A percentile compares a stretch with the other conserved stretches of the same genome.
Conservation (phyloP, 2,329 filamentous ascomycete genomes). For the Diaporthe velutina region DNA sequence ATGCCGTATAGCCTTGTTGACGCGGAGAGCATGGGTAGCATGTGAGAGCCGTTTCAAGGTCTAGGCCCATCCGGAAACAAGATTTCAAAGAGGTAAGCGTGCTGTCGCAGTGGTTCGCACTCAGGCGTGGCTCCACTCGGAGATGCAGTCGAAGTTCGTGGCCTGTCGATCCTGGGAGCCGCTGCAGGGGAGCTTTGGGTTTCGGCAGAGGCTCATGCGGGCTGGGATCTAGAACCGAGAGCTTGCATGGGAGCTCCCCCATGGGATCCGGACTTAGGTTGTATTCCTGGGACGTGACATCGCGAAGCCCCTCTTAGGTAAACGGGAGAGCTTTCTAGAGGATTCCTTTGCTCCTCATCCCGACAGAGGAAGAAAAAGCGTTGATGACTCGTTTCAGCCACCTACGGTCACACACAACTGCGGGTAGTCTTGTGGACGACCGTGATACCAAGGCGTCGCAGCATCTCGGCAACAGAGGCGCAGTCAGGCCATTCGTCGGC, state of each 20-base stretch:
- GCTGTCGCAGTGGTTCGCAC: background rate
- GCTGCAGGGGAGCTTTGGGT: slow-evolving; percentile 10
- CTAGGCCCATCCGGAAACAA: background rate
- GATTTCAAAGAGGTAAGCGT: background rate
- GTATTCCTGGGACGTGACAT: slow-evolving; percentile 1
- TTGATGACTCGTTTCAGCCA: slow-evolving; percentile 25
- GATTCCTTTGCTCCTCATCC: background rate
- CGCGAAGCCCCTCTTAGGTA: background rate
- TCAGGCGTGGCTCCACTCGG: background rate
- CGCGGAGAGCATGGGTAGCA: background rate
- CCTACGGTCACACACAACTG: slow-evolving; percentile 2
- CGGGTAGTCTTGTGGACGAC: background rate
- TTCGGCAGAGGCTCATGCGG: slow-evolving; percentile 7
- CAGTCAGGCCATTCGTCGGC: slow-evolving; percentile 25
- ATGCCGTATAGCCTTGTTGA: background rate
- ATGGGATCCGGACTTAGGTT: background rate
- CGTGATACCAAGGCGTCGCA: slow-evolving; percentile 5
- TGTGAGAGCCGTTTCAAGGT: background rate
- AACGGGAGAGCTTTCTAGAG: slow-evolving; percentile 12
- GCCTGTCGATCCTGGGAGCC: background rate
- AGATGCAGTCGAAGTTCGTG: background rate
- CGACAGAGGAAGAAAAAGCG: background rate
- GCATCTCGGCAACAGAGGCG: background rate
- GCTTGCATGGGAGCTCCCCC: background rate
- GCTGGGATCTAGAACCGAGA: slow-evolving; percentile 21